Conservation (phyloP, 2,329 filamentous ascomycete species). For the Exophiala calicioides region DNA sequence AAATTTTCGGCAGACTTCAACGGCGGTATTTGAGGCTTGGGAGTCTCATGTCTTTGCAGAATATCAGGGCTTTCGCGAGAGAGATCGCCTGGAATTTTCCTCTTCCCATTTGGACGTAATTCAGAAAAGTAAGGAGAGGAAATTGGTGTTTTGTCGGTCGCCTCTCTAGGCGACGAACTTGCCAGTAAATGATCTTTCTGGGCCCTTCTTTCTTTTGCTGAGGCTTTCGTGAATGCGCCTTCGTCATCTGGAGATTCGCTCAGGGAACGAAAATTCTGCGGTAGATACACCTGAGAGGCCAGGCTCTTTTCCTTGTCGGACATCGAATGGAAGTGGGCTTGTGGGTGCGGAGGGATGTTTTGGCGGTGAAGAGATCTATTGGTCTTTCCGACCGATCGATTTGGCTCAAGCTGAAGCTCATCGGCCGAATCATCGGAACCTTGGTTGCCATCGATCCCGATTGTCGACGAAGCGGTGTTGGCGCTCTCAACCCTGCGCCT, state of each 20-base stretch:
- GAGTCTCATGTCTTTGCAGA: slow-evolving; percentile 9
- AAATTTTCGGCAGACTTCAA: neutral
- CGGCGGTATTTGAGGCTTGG: too few relatives aligned
- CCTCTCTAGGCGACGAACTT: slow-evolving; percentile 17
- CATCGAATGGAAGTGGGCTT: too few relatives aligned
- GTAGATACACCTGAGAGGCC: too few relatives aligned
- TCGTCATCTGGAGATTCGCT: slow-evolving; percentile 14
- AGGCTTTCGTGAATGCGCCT: slow-evolving; percentile 17
- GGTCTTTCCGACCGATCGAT: neutral
- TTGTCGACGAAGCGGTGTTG: slow-evolving; percentile 1
- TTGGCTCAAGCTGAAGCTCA: slow-evolving; percentile 18
- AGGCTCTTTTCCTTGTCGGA: too few relatives aligned
- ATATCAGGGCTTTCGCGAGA: slow-evolving; percentile 21
- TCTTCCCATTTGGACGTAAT: neutral
- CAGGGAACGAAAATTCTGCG: too few relatives aligned
- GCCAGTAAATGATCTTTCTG: slow-evolving; percentile 16
- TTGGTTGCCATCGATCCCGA: slow-evolving; percentile 15
- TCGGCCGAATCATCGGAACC: slow-evolving; percentile 18
- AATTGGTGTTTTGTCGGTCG: neutral
- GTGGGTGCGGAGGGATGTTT: too few relatives aligned
- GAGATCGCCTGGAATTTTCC: neutral
- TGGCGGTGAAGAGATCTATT: neutral
- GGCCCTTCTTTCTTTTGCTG: slow-evolving; percentile 16
- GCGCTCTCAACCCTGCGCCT: slow-evolving; percentile 13
- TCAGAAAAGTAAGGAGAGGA: slow-evolving; percentile 16